A percentile compares a stretch with the other conserved stretches of the same genome.
Conservation (phyloP, 2,329 filamentous ascomycete genomes). For the Neofusicoccum ribis region DNA sequence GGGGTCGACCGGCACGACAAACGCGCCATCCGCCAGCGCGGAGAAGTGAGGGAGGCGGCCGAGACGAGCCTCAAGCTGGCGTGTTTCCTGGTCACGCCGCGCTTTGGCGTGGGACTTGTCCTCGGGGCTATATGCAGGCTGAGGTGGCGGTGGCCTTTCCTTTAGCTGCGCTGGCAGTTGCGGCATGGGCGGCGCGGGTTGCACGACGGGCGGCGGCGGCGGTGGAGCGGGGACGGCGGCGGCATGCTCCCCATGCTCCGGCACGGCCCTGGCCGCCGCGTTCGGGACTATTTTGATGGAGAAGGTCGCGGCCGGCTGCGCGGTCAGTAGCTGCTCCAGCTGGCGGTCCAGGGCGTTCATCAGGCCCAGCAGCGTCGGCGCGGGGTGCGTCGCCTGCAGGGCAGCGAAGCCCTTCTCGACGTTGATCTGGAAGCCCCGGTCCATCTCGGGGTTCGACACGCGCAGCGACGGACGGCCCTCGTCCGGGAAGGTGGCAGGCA, state of each 20-base stretch:
- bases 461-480: conserved; percentile 57
- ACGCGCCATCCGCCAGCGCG: conserved; percentile 69
- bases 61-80: conserved; percentile 75
- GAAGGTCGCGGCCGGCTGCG: conserved; percentile 56
- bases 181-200: neutral
- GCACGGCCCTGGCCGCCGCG: conserved; percentile 10
- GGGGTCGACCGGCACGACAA: conserved; percentile 69
- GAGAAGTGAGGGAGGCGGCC: conserved; percentile 66
- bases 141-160: conserved; percentile 7
- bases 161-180: conserved; percentile 8
- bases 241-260: conserved; percentile 5
- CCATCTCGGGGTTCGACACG: conserved; percentile 69
- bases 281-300: conserved; percentile 27
- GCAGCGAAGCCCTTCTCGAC: conserved; percentile 72
- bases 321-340: conserved; percentile 68
- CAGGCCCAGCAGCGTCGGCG: conserved; percentile 63
- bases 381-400: conserved; percentile 57
- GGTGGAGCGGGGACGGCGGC: neutral
- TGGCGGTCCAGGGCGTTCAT: conserved; percentile 72
- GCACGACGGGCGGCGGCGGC: neutral
- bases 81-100: conserved; percentile 64
- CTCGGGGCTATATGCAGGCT: conserved; percentile 38
- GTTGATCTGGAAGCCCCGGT: conserved; percentile 71
- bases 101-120: conserved; percentile 64
- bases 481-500: conserved; percentile 66